Evolutionary conservation across 257 asterid species (phyloP), one percentile per base, ranked within the genome.

Genomic region (Penstemon barbatus): DNA sequence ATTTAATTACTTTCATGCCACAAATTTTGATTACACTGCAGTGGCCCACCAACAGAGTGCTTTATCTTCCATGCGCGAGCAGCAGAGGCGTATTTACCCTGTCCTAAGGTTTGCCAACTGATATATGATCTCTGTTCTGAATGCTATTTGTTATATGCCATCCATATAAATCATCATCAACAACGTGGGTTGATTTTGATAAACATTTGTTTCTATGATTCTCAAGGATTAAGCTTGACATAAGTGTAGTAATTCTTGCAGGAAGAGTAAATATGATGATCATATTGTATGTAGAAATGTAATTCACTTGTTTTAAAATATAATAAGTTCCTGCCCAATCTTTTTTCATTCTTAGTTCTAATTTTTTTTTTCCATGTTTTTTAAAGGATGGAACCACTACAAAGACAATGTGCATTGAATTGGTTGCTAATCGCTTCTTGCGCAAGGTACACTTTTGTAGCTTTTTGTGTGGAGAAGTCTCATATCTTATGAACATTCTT

Each of bases 31-130:
- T 79, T 63, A 59, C 68, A 62, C 60, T 79, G 74, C 92, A 93
- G 97, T 59, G 99, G 99, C 65, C 97, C 99, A 67, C 95, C 99
- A 66, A 93, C 99, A 48, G 95, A 90, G 78, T 93, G 99, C 80
- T 90, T 90, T 73, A 54, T 90, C 77, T 90, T 74, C 77, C 99
- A 93, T 74, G 95, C 96, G 10, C 91, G 96, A 75, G 99, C 99
- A 36, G 78, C 82, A 42, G 90, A 87, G 84, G 89, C 85, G 63
- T 76, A 73, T 80, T 77, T 90, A 83, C 92, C 84, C 39, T 76
- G 83, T 77, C 62, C 74, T 65, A 73, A 87, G 98, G 97, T 90
- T 2, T 71, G 65, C 73, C 25, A 45, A 46, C 41, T 65, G 63
- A 57, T 13, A 37, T 53, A 46, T 38, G 61, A 15, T 61, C 59